Conservation (phyloP, 2,329 filamentous ascomycete species). For the Aspergillus persii region DNA sequence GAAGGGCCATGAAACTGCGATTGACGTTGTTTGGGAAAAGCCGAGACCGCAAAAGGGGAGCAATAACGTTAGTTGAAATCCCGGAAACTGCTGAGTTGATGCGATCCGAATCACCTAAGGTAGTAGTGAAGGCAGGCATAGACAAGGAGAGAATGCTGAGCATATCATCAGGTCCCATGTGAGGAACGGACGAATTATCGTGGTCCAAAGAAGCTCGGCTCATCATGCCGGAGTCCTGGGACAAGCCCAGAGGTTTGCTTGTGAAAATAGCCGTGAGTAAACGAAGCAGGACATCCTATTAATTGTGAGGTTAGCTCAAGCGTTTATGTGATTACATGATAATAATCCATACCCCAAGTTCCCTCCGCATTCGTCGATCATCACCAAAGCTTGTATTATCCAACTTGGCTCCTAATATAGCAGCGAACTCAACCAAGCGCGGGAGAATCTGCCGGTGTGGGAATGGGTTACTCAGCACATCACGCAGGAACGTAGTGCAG, state of each 20-base stretch:
- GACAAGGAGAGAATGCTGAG: slow-evolving; percentile 75
- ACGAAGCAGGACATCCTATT: slow-evolving; percentile 79
- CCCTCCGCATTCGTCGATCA: slow-evolving; percentile 84
- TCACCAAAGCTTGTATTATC: slow-evolving; percentile 98
- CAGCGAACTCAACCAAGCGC: slow-evolving; percentile 80
- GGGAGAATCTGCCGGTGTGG: slow-evolving; percentile 90
- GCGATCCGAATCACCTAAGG: slow-evolving; percentile 82
- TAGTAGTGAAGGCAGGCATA: slow-evolving; percentile 75
- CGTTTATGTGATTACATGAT: not conserved
- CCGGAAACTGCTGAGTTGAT: slow-evolving; percentile 73
- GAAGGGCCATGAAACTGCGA: slow-evolving; percentile 65
- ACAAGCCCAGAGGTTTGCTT: slow-evolving; percentile 73
- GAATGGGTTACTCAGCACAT: slow-evolving; percentile 88
- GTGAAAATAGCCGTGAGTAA: slow-evolving; percentile 93
- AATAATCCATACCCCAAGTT: slow-evolving; percentile 68
- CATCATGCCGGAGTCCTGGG: slow-evolving; percentile 53
- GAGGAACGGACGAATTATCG: slow-evolving; percentile 36
- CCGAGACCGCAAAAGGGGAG: slow-evolving; percentile 78
- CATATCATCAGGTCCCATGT: slow-evolving; percentile 67
- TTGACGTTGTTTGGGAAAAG: slow-evolving; percentile 83
- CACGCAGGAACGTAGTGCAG: slow-evolving; percentile 84
- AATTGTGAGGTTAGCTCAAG: slow-evolving; percentile 19
- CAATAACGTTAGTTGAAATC: slow-evolving; percentile 80
- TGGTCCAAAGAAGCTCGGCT: slow-evolving; percentile 42
- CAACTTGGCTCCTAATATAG: slow-evolving; percentile 88